Percentiles rank a stretch among this genome's conserved stretches.
Evolutionary conservation across 2,329 filamentous ascomycete genomes (phyloP).

Genomic region (Metarhizium brunneum): DNA sequence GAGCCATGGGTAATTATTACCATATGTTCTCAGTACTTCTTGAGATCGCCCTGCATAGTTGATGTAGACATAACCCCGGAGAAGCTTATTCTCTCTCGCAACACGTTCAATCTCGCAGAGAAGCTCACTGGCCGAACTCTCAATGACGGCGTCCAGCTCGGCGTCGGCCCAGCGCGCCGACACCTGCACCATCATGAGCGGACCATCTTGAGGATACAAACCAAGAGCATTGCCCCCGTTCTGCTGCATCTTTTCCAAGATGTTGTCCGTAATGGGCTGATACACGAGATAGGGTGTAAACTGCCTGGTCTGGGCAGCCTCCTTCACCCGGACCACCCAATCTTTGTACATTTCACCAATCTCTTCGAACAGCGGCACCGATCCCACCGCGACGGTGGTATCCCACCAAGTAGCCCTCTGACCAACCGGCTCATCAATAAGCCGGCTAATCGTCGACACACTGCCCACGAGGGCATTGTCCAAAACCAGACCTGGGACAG

Average conservation of each 20-base stretch:
- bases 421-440: slow-evolving; percentile 16
- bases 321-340: background rate
- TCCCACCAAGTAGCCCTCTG: slow-evolving; percentile 20
- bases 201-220: slow-evolving; percentile 23
- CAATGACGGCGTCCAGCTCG: slow-evolving; percentile 17
- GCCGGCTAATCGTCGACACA: slow-evolving; percentile 13
- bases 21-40: slow-evolving; percentile 28
- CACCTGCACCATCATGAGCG: slow-evolving; percentile 23
- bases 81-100: slow-evolving; percentile 17
- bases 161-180: slow-evolving; percentile 14
- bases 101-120: slow-evolving; percentile 12
- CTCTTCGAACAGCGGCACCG: slow-evolving; percentile 16
- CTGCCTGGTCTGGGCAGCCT: background rate
- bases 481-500: slow-evolving; percentile 11
- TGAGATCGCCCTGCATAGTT: slow-evolving; percentile 27
- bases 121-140: background rate
- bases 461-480: slow-evolving; percentile 12
- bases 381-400: slow-evolving; percentile 15
- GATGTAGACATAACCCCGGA: slow-evolving; percentile 25
- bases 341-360: background rate
- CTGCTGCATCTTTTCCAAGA: slow-evolving; percentile 20
- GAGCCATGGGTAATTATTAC: slow-evolving; percentile 21
- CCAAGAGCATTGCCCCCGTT: slow-evolving; percentile 33
- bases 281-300: slow-evolving; percentile 15
- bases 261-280: slow-evolving; percentile 29